phyloP scores from a whole-genome alignment of 1,139 yeast species.

The Yamadazyma taylorii region DNA sequence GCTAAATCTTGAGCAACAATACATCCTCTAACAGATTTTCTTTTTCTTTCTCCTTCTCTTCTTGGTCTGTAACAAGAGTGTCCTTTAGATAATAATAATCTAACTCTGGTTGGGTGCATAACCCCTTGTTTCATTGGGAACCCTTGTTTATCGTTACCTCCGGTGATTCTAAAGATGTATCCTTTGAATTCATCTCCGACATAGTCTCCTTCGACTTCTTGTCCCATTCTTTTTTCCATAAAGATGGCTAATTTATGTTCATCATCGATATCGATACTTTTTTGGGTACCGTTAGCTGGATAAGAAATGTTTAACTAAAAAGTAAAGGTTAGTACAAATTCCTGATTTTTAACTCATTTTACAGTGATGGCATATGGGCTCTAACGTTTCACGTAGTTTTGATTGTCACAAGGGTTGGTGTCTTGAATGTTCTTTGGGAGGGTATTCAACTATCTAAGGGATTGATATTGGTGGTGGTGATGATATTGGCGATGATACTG shows the following conservation, averaged over 20 bases:
- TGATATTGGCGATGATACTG: no score
- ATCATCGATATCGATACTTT: conserved; percentile 95
- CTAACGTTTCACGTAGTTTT: no score
- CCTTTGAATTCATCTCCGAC: conserved; percentile 99
- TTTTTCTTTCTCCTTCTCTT: conserved; percentile 99
- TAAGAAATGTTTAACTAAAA: conserved; percentile 96
- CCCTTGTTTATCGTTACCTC: conserved; percentile 99
- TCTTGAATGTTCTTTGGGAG: no score
- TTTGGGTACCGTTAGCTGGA: conserved; percentile 99
- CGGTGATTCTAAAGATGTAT: conserved; percentile 97
- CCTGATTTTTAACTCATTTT: no score
- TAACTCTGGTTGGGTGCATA: conserved; percentile 99
- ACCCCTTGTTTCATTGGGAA: conserved; percentile 99
- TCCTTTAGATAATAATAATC: conserved; percentile 90
- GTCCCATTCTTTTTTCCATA: conserved; percentile 99
- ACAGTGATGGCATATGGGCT: no score
- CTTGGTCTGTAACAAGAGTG: conserved; percentile 99
- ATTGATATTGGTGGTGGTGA: no score
- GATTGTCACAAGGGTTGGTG: no score
- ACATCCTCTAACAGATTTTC: conserved; percentile 99
- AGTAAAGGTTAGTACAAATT: conserved; percentile 14
- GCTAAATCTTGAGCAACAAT: conserved; percentile 97
- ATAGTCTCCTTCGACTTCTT: conserved; percentile 98
- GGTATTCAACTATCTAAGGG: no score
- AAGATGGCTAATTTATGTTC: conserved; percentile 98